Evolutionary conservation across 352 stramenopile species (phyloP).

Genomic region (Achlya hypogyna): DNA sequence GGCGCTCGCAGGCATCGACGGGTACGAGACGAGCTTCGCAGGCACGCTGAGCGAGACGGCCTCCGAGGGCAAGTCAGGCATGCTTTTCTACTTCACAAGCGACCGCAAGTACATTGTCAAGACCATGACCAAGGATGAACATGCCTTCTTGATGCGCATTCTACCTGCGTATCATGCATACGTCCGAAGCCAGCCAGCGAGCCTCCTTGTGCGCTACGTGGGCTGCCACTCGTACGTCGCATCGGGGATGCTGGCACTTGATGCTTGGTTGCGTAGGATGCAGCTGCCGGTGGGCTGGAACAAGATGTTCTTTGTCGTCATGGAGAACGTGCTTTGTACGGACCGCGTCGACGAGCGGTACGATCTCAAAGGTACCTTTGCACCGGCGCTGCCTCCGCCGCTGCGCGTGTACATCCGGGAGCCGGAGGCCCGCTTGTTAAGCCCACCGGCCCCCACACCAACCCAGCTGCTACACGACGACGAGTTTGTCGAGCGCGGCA

Average conservation of each 20-base stretch:
- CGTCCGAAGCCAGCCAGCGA: slow-evolving; percentile 70
- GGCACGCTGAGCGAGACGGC: slow-evolving; percentile 73
- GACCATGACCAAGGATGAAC: slow-evolving; percentile 84
- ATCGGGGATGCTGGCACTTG: background rate
- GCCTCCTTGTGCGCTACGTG: slow-evolving; percentile 69
- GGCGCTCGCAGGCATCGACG: slow-evolving; percentile 62
- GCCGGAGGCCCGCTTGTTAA: slow-evolving; percentile 45
- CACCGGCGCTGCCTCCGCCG: background rate
- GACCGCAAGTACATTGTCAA: slow-evolving; percentile 81
- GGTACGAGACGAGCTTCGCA: slow-evolving; percentile 78
- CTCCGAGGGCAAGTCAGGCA: slow-evolving; percentile 78
- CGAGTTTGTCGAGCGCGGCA: slow-evolving; percentile 62
- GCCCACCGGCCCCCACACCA: slow-evolving; percentile 37
- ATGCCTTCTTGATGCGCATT: slow-evolving; percentile 73
- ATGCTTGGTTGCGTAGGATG: slow-evolving; percentile 28
- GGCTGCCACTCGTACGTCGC: slow-evolving; percentile 51
- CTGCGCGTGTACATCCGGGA: slow-evolving; percentile 12
- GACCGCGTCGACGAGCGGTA: slow-evolving; percentile 72
- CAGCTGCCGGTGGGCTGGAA: slow-evolving; percentile 84
- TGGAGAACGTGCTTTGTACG: slow-evolving; percentile 75
- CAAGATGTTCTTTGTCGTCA: slow-evolving; percentile 86
- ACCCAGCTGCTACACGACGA: slow-evolving; percentile 63
- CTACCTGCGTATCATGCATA: slow-evolving; percentile 81
- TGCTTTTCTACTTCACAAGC: slow-evolving; percentile 85
- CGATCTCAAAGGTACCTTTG: slow-evolving; percentile 65